A percentile compares a stretch with the other conserved stretches of the same genome.
Conservation (phyloP, 2,329 filamentous ascomycete species). For the Pseudopithomyces chartarum region DNA sequence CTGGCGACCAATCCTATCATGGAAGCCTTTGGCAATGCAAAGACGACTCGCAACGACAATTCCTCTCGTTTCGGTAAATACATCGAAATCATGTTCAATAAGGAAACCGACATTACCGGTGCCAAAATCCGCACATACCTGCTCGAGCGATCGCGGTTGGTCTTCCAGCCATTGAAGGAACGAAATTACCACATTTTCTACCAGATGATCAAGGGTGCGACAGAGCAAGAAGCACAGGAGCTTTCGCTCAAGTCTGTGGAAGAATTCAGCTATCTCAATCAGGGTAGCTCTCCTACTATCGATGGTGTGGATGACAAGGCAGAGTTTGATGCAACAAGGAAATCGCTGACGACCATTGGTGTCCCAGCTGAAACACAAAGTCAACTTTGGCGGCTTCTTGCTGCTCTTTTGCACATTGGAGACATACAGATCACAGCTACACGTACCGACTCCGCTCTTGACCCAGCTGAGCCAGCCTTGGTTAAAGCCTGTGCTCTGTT, state of each 20-base stretch:
- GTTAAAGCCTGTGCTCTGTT: slow-evolving; percentile 82
- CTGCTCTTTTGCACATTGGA: slow-evolving; percentile 88
- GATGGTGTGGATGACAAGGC: slow-evolving; percentile 95
- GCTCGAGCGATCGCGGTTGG: slow-evolving; percentile 90
- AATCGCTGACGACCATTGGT: slow-evolving; percentile 86
- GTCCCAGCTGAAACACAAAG: slow-evolving; percentile 74
- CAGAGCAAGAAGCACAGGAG: slow-evolving; percentile 79
- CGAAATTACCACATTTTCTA: slow-evolving; percentile 99
- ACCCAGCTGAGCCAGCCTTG: slow-evolving; percentile 79
- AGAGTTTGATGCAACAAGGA: slow-evolving; percentile 87
- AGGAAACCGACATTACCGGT: slow-evolving; percentile 92
- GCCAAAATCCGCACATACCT: slow-evolving; percentile 97
- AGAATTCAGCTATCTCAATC: slow-evolving; percentile 94
- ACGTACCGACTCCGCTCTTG: slow-evolving; percentile 82
- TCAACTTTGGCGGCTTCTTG: slow-evolving; percentile 88
- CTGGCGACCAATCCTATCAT: slow-evolving; percentile 98
- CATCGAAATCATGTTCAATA: slow-evolving; percentile 99
- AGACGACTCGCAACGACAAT: slow-evolving; percentile 99
- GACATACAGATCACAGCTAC: slow-evolving; percentile 96
- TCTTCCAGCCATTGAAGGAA: slow-evolving; percentile 97
- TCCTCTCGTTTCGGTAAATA: slow-evolving; percentile 99
- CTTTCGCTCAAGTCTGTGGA: slow-evolving; percentile 81
- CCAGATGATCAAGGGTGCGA: slow-evolving; percentile 91
- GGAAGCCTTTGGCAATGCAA: slow-evolving; percentile 99
- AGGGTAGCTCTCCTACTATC: slow-evolving; percentile 88